Conservation (phyloP, 257 asterid species). For the Coffea canephora region DNA sequence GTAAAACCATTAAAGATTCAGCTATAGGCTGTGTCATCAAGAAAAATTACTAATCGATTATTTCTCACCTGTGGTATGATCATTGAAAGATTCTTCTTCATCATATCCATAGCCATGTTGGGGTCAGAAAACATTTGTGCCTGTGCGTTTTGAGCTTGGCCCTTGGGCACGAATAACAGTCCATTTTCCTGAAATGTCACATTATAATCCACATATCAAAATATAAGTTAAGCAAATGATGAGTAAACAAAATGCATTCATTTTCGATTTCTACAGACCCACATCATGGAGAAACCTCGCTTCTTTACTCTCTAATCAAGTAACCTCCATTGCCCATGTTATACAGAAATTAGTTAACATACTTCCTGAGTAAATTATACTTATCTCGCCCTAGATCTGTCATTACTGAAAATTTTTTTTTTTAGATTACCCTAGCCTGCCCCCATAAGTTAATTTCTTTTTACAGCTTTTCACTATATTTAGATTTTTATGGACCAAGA, state of each 20-base stretch:
- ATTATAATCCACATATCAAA: not conserved
- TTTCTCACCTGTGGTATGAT: slow-evolving; percentile 81
- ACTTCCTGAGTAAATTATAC: not conserved
- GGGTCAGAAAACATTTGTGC: slow-evolving; percentile 99
- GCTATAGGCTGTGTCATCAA: slow-evolving; percentile 12
- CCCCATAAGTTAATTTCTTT: not conserved
- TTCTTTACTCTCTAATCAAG: not conserved
- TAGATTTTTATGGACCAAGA: not conserved
- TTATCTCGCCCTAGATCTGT: not conserved
- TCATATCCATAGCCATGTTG: slow-evolving; percentile 98
- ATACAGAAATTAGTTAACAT: not conserved
- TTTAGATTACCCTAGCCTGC: not conserved
- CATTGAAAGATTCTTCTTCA: slow-evolving; percentile 95
- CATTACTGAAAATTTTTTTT: no score
- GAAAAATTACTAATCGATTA: not conserved
- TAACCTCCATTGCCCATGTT: not conserved
- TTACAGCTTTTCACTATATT: not conserved
- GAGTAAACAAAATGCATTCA: not conserved
- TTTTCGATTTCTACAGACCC: not conserved
- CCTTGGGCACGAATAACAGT: slow-evolving; percentile 77
- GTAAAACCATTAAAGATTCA: slow-evolving; percentile 2
- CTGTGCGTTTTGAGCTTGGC: slow-evolving; percentile 84
- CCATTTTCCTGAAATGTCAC: slow-evolving; percentile 76
- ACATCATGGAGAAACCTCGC: not conserved
- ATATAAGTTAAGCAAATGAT: not conserved